Percentiles rank a stretch among this genome's conserved stretches.
phyloP scores from a whole-genome alignment of 768 basidiomycete species.

The Trametes punicea region DNA sequence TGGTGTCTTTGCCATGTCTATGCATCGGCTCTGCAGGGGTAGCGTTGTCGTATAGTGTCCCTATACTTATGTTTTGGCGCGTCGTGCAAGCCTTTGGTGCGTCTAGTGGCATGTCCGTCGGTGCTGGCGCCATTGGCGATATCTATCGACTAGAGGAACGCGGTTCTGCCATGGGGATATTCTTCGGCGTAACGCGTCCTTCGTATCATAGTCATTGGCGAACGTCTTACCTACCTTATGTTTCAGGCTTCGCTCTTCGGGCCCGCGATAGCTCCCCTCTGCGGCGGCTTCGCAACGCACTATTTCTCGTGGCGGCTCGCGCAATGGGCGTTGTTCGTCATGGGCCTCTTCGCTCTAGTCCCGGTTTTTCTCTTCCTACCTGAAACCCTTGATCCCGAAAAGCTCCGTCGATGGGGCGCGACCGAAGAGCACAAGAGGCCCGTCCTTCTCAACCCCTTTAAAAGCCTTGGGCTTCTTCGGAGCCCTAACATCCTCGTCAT shows the following conservation, averaged over 20 bases:
- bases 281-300: conserved; percentile 54
- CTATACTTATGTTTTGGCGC: conserved; percentile 54
- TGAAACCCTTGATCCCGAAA: conserved; percentile 63
- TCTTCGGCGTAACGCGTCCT: conserved; percentile 46
- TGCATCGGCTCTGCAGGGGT: conserved; percentile 60
- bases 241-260: conserved; percentile 52
- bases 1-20: conserved; percentile 56
- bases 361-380: conserved; percentile 49
- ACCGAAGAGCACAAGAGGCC: conserved; percentile 12
- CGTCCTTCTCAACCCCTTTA: conserved; percentile 58
- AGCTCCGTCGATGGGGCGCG: conserved; percentile 38
- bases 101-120: conserved; percentile 53
- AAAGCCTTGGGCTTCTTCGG: conserved; percentile 46
- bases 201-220: background rate
- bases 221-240: too few species aligned
- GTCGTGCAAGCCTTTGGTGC: conserved; percentile 66
- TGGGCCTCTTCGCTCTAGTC: conserved; percentile 39
- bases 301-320: conserved; percentile 67
- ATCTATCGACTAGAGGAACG: conserved; percentile 65
- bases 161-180: conserved; percentile 56
- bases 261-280: conserved; percentile 56
- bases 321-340: conserved; percentile 44
- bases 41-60: conserved; percentile 41
- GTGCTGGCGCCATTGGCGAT: conserved; percentile 59
- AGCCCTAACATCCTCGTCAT: conserved; percentile 57